These are phyloP conservation scores for Paraurostyla sp. DNA, from an alignment of 73 alveolate genomes.

Conservation along the genomic window DNA sequence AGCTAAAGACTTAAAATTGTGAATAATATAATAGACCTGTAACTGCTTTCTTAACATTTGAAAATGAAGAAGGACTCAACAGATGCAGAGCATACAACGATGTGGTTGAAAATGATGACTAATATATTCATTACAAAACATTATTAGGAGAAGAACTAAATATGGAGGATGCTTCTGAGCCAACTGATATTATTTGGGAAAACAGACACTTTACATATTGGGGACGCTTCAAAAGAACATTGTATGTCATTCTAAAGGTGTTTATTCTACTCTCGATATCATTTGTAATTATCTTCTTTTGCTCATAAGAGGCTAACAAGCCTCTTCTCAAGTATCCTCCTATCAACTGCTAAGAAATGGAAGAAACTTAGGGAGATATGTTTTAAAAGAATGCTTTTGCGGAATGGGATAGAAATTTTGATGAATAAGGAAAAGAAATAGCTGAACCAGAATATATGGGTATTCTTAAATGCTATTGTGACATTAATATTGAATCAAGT, in stretches of 20 bases:
- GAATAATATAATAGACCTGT: slow-evolving; percentile 54
- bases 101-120: slow-evolving; percentile 22
- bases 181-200: slow-evolving; percentile 66
- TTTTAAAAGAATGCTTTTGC: slow-evolving; percentile 43
- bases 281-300: slow-evolving; percentile 19
- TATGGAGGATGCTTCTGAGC: slow-evolving; percentile 67
- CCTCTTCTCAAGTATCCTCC: slow-evolving; percentile 54
- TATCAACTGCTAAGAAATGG: slow-evolving; percentile 28
- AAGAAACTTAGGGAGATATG: slow-evolving; percentile 29
- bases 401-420: slow-evolving; percentile 44
- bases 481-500: neutral
- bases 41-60: slow-evolving; percentile 63
- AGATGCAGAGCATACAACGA: slow-evolving; percentile 16
- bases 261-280: neutral
- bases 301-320: slow-evolving; percentile 46
- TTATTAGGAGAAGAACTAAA: slow-evolving; percentile 5
- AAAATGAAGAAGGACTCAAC: slow-evolving; percentile 52
- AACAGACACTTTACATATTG: slow-evolving; percentile 45
- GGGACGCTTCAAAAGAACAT: slow-evolving; percentile 7
- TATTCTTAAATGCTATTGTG: slow-evolving; percentile 52
- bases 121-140: neutral
- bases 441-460: slow-evolving; percentile 45
- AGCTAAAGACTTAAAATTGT: neutral
- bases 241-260: neutral
- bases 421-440: slow-evolving; percentile 32